These are phyloP conservation scores for Fragilaria radians DNA, from an alignment of 108 stramenopile genomes.

Conservation along the genomic window DNA sequence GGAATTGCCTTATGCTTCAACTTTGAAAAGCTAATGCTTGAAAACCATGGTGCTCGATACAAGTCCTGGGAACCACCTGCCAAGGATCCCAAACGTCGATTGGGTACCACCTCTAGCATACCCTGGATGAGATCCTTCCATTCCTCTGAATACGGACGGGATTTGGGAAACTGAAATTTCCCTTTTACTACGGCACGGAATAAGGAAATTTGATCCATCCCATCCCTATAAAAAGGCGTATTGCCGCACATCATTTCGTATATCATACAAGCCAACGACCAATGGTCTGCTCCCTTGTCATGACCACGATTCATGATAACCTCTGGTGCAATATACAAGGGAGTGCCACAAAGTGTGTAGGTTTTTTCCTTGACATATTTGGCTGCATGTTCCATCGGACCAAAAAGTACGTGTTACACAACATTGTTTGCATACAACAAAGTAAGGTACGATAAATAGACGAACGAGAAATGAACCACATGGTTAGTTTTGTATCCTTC, in stretches of 20 bases:
- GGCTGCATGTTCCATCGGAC: conserved; percentile 17
- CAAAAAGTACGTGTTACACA: no score
- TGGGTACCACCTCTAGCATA: conserved; percentile 43
- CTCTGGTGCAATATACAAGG: conserved; percentile 84
- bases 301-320: conserved; percentile 29
- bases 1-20: conserved; percentile 45
- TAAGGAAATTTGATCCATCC: conserved; percentile 78
- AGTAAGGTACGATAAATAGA: neutral
- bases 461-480: conserved; percentile 15
- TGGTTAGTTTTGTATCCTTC: no score
- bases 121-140: conserved; percentile 46
- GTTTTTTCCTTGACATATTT: conserved; percentile 73
- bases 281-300: conserved; percentile 80
- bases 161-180: conserved; percentile 38
- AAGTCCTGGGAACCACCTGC: conserved; percentile 50
- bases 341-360: conserved; percentile 96
- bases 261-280: conserved; percentile 81
- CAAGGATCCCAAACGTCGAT: conserved; percentile 52
- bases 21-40: conserved; percentile 58
- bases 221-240: conserved; percentile 68
- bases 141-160: conserved; percentile 20
- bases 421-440: no score
- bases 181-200: conserved; percentile 78
- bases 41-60: conserved; percentile 68
- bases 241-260: conserved; percentile 82